Percentiles rank a stretch among this genome's conserved stretches.
These are phyloP conservation scores for Clarireedia paspali DNA, from an alignment of 2,329 filamentous ascomycete species.

Conservation along the genomic window DNA sequence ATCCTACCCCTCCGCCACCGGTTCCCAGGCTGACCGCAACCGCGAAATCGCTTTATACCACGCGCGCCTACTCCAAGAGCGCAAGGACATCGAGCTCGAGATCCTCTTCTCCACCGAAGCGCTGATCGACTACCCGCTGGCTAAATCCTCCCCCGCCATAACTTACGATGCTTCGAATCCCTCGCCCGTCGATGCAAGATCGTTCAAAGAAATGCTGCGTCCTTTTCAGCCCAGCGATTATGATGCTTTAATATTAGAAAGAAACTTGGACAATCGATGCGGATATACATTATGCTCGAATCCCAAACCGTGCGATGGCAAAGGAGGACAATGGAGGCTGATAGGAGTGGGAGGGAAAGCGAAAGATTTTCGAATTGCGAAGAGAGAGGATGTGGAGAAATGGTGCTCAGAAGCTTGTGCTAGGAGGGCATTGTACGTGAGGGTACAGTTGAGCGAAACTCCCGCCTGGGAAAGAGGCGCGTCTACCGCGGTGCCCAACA, in stretches of 20 bases:
- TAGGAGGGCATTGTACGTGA: conserved; percentile 72
- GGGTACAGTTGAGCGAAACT: conserved; percentile 78
- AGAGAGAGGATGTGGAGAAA: conserved; percentile 64
- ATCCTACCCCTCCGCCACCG: conserved; percentile 34
- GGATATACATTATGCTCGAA: conserved; percentile 75
- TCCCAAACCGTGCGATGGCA: conserved; percentile 48
- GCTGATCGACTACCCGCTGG: conserved; percentile 33
- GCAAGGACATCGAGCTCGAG: conserved; percentile 66
- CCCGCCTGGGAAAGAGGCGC: conserved; percentile 72
- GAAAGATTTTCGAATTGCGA: conserved; percentile 59
- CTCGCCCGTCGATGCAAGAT: conserved; percentile 49
- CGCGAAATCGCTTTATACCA: conserved; percentile 69
- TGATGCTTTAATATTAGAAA: conserved; percentile 80
- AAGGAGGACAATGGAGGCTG: conserved; percentile 61
- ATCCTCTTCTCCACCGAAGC: conserved; percentile 67
- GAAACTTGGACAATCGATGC: conserved; percentile 75
- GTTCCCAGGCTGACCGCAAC: conserved; percentile 37
- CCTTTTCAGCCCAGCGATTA: conserved; percentile 84
- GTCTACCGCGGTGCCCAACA: conserved; percentile 27
- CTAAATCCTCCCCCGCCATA: conserved; percentile 36
- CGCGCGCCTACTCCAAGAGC: conserved; percentile 73
- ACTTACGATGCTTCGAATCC: conserved; percentile 41
- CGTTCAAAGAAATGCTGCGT: conserved; percentile 59
- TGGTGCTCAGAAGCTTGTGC: conserved; percentile 84
- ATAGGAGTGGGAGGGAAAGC: conserved; percentile 41